phyloP scores from a whole-genome alignment of 805 yeast species.

The Kuraishia ogatae region DNA sequence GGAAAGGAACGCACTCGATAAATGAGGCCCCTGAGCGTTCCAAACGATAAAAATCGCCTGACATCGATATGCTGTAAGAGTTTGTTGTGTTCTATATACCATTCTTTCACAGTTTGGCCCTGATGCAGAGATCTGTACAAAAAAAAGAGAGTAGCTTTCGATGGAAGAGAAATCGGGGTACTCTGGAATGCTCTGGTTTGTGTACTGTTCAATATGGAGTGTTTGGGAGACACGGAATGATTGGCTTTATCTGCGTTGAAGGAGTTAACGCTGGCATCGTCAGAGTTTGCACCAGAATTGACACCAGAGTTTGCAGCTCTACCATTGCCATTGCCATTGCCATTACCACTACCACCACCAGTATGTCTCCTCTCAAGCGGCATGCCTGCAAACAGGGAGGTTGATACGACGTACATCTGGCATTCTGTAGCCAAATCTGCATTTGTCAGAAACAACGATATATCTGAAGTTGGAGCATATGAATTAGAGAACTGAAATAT shows the following conservation, averaged over 20 bases:
- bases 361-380: slow-evolving; percentile 23
- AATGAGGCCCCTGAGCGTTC: slow-evolving; percentile 71
- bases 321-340: slow-evolving; percentile 7
- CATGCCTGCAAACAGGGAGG: slow-evolving; percentile 23
- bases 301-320: slow-evolving; percentile 6
- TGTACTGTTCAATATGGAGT: slow-evolving; percentile 1
- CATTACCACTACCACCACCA: slow-evolving; percentile 9
- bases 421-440: slow-evolving; percentile 70
- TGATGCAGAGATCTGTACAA: slow-evolving; percentile 73
- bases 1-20: slow-evolving; percentile 80
- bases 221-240: slow-evolving; percentile 9
- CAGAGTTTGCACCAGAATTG: slow-evolving; percentile 2
- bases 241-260: neutral
- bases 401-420: slow-evolving; percentile 64
- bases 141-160: slow-evolving; percentile 58
- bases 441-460: slow-evolving; percentile 60
- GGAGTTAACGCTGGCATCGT: slow-evolving; percentile 2
- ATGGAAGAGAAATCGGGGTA: slow-evolving; percentile 33
- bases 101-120: slow-evolving; percentile 67
- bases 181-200: slow-evolving; percentile 2
- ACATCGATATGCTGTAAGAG: slow-evolving; percentile 63
- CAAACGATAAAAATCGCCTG: slow-evolving; percentile 80
- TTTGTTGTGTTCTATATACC: slow-evolving; percentile 66
- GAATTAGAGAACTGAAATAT: slow-evolving; percentile 83
- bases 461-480: slow-evolving; percentile 80